phyloP scores from a whole-genome alignment of 345 rosid genomes.

The Physaria fendleri region DNA sequence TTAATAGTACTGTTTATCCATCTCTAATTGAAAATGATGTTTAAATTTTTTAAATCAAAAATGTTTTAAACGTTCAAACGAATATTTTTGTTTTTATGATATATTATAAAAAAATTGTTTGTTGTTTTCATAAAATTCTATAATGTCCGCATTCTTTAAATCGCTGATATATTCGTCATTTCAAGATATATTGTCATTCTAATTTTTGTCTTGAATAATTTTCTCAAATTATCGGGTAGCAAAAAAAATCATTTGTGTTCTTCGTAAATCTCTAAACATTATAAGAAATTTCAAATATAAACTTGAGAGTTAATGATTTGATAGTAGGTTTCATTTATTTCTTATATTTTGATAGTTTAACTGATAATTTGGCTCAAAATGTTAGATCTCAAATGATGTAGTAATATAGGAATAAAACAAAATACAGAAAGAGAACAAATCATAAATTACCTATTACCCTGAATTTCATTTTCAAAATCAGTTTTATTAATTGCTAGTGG shows the following conservation, averaged over 20 bases:
- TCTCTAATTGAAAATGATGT: neutral
- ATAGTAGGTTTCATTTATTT: neutral
- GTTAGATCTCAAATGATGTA: neutral
- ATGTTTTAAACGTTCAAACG: too few species aligned
- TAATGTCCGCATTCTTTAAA: neutral
- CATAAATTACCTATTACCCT: too few species aligned
- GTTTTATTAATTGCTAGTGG: constrained; percentile 29
- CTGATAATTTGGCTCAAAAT: neutral
- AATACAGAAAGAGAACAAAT: too few species aligned
- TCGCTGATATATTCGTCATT: neutral
- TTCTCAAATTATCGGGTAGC: neutral
- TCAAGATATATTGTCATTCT: too few species aligned
- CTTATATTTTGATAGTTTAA: neutral
- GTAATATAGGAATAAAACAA: too few species aligned
- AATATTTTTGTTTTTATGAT: too few species aligned
- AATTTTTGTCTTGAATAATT: neutral
- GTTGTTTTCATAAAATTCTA: neutral
- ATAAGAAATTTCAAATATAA: neutral
- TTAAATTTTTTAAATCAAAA: too few species aligned
- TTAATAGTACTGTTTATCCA: too few species aligned
- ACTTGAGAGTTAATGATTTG: neutral
- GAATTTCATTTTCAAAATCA: constrained; percentile 7
- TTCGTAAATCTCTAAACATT: neutral
- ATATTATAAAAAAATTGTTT: too few species aligned
- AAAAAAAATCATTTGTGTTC: too few species aligned